phyloP scores from a whole-genome alignment of 805 yeast species.

The Yarrowia yakushimensis region DNA sequence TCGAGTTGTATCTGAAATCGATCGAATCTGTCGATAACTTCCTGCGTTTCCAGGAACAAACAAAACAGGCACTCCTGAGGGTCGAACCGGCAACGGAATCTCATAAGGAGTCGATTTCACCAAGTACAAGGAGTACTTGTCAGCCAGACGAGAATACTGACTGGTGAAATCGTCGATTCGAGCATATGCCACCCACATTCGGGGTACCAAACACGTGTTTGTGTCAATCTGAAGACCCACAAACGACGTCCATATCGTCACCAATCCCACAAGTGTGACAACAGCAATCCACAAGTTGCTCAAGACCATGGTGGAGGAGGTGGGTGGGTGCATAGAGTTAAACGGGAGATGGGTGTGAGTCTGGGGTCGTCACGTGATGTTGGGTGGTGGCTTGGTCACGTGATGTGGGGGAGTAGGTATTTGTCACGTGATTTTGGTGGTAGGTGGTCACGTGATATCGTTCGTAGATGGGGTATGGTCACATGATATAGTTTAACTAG shows the following conservation, averaged over 20 bases:
- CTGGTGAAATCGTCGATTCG: conserved; percentile 27
- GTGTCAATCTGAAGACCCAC: neutral
- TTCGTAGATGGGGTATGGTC: no score
- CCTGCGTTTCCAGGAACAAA: conserved; percentile 99
- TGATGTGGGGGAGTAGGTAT: no score
- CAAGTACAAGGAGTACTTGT: conserved; percentile 74
- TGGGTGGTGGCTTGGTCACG: no score
- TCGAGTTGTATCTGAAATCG: conserved; percentile 6
- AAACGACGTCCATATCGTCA: neutral
- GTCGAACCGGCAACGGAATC: conserved; percentile 30
- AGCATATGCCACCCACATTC: conserved; percentile 32
- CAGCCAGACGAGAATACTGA: conserved; percentile 62
- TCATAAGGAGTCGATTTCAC: conserved; percentile 62
- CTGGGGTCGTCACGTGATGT: no score
- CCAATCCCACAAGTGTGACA: neutral
- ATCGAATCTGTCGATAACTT: conserved; percentile 61
- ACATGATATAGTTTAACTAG: no score
- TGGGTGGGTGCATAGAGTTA: neutral
- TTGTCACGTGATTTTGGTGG: no score
- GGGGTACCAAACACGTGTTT: conserved; percentile 29
- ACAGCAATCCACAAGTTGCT: neutral
- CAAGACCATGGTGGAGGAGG: neutral
- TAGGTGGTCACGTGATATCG: no score
- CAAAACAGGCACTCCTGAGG: conserved; percentile 80
- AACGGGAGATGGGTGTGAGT: no score